Evolutionary conservation across 225 moss, liverwort and hornwort genomes (phyloP), one percentile per base, ranked within the genome.

Genomic region (Anthoceros angustus): DNA sequence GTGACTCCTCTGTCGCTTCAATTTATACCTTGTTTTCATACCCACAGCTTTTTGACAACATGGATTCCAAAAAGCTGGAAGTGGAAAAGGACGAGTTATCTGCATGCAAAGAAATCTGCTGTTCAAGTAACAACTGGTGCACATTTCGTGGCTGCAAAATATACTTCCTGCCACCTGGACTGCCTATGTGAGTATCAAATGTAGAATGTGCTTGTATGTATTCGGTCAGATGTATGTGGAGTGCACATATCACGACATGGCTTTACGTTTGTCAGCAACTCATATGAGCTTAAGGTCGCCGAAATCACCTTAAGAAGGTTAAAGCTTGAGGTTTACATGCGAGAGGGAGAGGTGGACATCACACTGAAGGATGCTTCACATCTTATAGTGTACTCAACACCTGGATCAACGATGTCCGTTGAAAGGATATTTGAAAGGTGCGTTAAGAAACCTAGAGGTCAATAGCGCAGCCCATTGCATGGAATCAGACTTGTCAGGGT

Each of bases 301-400:
- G 83, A 74, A 41, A 43, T 71, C 50, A 76, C 92, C 39, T 71
- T 89, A 50, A 79, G 69, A 69, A 76, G 98, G 72, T 89, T 87
- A 69, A 80, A 82, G 39, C 75, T 98, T 43, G 98, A 98, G 81
- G 86, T 92, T 71, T 73, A 71, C 71, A 87, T 98, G 89, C 87
- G 77, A 74, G 84, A 74, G 75, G 98, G 87, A 68, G 75, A 62
- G 25, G 72, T 89, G 3, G 75, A 76, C 70, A 71, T 77, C 55
- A 80, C 68, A 40, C 63, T 92, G 32, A 71, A 74, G 39, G 64
- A 75, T 42, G 92, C 92, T 62, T 89, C 98, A 20, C 98, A 92
- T 67, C 50, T 98, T 73, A 92, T 98, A 70, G 81, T 75, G n/a
- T 87, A 86, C 69, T 49, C 71, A 21, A 77, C 79, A 41, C 76